Evolutionary conservation across 129 eudicot species (phyloP), one percentile per base, ranked within the genome.

Genomic region (Chrysanthemum seticuspe): DNA sequence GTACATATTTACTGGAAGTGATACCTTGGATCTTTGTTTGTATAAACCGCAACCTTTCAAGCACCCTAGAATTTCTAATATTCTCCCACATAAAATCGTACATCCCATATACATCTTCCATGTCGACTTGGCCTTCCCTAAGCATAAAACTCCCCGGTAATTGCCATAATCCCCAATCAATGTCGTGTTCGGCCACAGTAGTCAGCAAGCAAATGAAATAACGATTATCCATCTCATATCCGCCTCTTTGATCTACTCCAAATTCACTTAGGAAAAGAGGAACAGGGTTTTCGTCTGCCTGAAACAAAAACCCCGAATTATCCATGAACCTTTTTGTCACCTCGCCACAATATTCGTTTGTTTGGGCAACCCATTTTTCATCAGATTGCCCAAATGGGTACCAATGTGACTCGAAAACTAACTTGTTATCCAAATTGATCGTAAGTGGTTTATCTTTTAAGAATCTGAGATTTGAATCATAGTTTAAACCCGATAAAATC

Each of bases 161-260:
- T 34, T 82, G 82, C 97, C 97, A 90, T 23, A 87, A 70, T 16
- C 85, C 94, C 97, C 97, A 90, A 74, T 90, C 97, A 23, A 85
- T 25, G 49, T 90, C 97, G 4, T 40, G 49, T 74, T 87, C 89
- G 0, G 94, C 94, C 34, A 85, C 62, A 1, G 70, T 54, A 13
- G 73, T 84, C 79, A 90, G 45, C 71, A 83, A 65, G 27, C 97
- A 90, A 25, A 74, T 68, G 6, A 87, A 87, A 68, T 79, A 87
- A 72, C 85, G 76, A 60, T 90, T 83, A 56, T 80, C 86, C 29
- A 73, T 76, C 69, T 87, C 89, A 27, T 77, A 65, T 6, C 5
- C 57, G 0, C 94, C 97, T 1, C 78, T 48, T 36, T 87, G 94
- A 57, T 90, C 83, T 3, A 79, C 65, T 10, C 94, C 94, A 25